A percentile compares a stretch with the other conserved stretches of the same genome.
phyloP scores from a whole-genome alignment of 2,329 filamentous ascomycete genomes.

The Colletotrichum incanum region DNA sequence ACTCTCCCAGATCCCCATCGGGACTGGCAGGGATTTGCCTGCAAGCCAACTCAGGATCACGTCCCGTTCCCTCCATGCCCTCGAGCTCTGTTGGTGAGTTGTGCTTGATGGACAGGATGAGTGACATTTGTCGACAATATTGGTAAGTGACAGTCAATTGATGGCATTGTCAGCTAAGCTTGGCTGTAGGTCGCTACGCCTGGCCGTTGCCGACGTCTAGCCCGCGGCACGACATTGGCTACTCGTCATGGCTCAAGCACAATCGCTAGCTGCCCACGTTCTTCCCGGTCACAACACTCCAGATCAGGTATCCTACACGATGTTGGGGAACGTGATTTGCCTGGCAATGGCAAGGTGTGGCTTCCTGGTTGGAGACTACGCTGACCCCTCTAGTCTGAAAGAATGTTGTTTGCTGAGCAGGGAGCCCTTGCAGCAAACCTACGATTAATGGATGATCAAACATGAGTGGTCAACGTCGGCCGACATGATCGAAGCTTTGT shows the following conservation, averaged over 20 bases:
- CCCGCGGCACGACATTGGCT: neutral
- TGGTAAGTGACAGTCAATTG: neutral
- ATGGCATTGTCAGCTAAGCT: neutral
- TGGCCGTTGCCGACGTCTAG: too few relatives aligned
- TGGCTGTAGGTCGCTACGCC: neutral
- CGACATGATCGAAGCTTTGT: too few relatives aligned
- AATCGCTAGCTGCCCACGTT: neutral
- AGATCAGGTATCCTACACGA: neutral
- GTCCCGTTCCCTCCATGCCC: neutral
- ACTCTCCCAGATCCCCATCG: neutral
- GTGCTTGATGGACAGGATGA: neutral
- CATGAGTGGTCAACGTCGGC: neutral
- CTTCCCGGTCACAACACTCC: neutral
- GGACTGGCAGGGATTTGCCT: constrained; percentile 28
- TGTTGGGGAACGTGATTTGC: neutral
- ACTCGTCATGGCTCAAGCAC: neutral
- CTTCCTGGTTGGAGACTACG: neutral
- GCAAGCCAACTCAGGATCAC: constrained; percentile 8
- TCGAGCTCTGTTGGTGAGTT: neutral
- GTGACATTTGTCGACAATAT: neutral
- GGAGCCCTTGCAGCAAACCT: neutral
- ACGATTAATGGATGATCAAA: neutral
- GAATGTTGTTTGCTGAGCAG: neutral
- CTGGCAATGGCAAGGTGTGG: neutral
- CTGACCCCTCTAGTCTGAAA: neutral